A percentile compares a stretch with the other conserved stretches of the same genome.
These are phyloP conservation scores for Ambrosia trifida DNA, from an alignment of 129 eudicot genomes.

Conservation along the genomic window DNA sequence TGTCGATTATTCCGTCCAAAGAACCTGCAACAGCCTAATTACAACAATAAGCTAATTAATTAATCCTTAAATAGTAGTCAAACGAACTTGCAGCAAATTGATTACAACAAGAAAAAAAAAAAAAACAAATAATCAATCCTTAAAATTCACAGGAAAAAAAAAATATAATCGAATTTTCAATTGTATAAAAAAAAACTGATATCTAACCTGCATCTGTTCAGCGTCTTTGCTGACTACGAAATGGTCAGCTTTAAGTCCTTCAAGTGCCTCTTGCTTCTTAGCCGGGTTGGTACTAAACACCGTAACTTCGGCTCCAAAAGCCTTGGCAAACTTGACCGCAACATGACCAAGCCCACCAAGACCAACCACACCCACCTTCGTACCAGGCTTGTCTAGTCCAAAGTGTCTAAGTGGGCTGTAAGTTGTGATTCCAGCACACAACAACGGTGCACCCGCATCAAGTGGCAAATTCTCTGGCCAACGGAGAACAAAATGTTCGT, in stretches of 20 bases:
- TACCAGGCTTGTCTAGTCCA: slow-evolving; percentile 44
- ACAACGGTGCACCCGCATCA: slow-evolving; percentile 40
- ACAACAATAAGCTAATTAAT: not conserved
- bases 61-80: too few species aligned
- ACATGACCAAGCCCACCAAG: slow-evolving; percentile 48
- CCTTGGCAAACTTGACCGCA: slow-evolving; percentile 43
- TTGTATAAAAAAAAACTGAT: too few species aligned
- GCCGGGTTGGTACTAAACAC: slow-evolving; percentile 32
- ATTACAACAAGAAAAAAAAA: too few species aligned
- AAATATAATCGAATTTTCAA: too few species aligned
- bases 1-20: slow-evolving; percentile 45
- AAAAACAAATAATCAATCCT: too few species aligned
- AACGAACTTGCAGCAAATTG: too few species aligned
- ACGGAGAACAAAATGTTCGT: slow-evolving; percentile 40
- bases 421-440: slow-evolving; percentile 47
- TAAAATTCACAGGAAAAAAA: too few species aligned
- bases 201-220: slow-evolving; percentile 33
- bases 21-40: slow-evolving; percentile 42
- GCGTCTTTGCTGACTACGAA: slow-evolving; percentile 35
- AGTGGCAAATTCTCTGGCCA: slow-evolving; percentile 40
- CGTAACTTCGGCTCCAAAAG: slow-evolving; percentile 41
- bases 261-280: slow-evolving; percentile 39
- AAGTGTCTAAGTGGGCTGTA: slow-evolving; percentile 40
- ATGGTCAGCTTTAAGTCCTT: slow-evolving; percentile 35
- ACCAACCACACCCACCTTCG: slow-evolving; percentile 40